Evolutionary conservation across 2,329 filamentous ascomycete genomes (phyloP), one percentile per base, ranked within the genome.

Genomic region (Emericellopsis atlantica): DNA sequence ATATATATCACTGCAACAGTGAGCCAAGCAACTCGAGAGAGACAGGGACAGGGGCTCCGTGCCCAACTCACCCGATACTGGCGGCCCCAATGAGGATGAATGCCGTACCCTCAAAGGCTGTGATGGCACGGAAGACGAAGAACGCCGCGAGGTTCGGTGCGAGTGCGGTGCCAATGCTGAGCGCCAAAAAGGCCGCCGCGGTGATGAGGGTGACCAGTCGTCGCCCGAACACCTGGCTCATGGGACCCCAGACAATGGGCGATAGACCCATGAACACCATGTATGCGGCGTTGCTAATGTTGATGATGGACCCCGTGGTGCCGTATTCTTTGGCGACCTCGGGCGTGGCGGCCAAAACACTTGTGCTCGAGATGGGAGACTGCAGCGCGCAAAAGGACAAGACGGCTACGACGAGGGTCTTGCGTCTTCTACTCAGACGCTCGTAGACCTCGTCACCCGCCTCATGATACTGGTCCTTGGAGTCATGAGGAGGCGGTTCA

Each of bases 351-450:
- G 82, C 72, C 11, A 90, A 60, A 8, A 89, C 76, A 1, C 80
- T 79, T 0, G 84, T 89, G 32, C 78, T 84, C 11, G 78, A 82
- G 21, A 86, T 74, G 0, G 85, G 85, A 1, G 84, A 79, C 36
- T 90, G 65, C 47, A 90, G 86, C 22, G 80, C 77, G 59, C 82
- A 87, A 53, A 81, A 84, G 1, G 82, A 80, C 40, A 89, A 61
- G 6, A 88, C 70, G 9, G 66, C 64, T 14, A 87, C 79, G 40
- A 90, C 83, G 45, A 77, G 52, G 3, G 69, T 54, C 58, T 90
- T 92, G 33, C 79, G 72, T 14, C 63, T 60, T 4, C 61, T 58
- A 0, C 79, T 70, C 45, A 88, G 70, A 15, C 70, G 70, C 50
- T 80, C 70, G 62, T 88, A 90, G n/a, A 75, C 56, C 40, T 67